Evolutionary conservation across 1,284 basidiomycete species (phyloP).

Genomic region (Cutaneotrichosporon curvatum): DNA sequence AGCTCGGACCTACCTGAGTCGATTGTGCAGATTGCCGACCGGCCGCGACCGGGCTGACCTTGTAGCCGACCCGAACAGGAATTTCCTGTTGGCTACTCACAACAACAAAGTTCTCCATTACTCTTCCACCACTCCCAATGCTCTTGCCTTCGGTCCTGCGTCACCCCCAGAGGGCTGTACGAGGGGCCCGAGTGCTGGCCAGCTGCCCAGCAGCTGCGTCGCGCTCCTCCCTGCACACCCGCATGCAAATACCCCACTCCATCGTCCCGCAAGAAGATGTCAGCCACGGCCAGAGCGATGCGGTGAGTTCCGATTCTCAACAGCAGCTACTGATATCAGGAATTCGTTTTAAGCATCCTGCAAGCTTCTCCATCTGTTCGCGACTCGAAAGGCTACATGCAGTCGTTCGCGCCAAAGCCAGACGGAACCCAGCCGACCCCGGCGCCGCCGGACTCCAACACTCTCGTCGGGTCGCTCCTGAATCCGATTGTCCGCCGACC

Average conservation of each 20-base stretch:
- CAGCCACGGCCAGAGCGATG: slow-evolving; percentile 2
- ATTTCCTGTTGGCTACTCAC: too few relatives aligned
- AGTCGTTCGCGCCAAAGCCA: slow-evolving; percentile 61
- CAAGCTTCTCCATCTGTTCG: slow-evolving; percentile 85
- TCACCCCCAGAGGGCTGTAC: too few relatives aligned
- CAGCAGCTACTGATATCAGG: slow-evolving; percentile 52
- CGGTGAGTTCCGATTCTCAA: not conserved
- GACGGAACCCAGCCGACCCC: slow-evolving; percentile 17
- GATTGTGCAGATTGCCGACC: not conserved
- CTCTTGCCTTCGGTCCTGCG: too few relatives aligned
- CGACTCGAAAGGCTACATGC: slow-evolving; percentile 83
- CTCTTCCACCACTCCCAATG: too few relatives aligned
- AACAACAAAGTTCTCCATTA: too few relatives aligned
- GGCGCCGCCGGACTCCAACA: slow-evolving; percentile 43
- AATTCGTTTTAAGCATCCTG: slow-evolving; percentile 92
- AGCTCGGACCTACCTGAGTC: too few relatives aligned
- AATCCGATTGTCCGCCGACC: slow-evolving; percentile 58
- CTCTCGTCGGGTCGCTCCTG: slow-evolving; percentile 71
- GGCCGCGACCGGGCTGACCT: too few relatives aligned
- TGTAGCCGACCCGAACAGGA: too few relatives aligned
- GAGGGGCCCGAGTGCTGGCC: too few relatives aligned
- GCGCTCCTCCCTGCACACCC: too few relatives aligned
- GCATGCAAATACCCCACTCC: not conserved
- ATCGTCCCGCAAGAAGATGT: not conserved
- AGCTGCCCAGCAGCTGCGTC: too few relatives aligned